A percentile compares a stretch with the other conserved stretches of the same genome.
Evolutionary conservation across 192 early-diverging fungal species (phyloP).

Genomic region (Entomortierella chlamydospora): DNA sequence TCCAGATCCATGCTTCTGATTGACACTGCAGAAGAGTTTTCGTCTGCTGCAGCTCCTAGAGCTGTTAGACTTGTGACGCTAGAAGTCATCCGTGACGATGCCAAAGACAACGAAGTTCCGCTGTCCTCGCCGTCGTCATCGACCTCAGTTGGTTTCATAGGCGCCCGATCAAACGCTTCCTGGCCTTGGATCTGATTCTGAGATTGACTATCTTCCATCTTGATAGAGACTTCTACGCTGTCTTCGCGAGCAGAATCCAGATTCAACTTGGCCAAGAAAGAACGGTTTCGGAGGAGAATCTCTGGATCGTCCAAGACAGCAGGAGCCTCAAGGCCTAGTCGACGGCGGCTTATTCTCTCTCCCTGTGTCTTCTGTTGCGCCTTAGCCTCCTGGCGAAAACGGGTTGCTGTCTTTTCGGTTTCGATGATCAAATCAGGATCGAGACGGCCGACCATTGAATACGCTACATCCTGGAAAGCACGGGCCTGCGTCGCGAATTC

Average conservation of each 20-base stretch:
- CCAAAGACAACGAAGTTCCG: slow-evolving; percentile 29
- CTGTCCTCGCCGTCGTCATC: slow-evolving; percentile 19
- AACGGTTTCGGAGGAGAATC: slow-evolving; percentile 27
- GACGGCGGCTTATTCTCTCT: slow-evolving; percentile 39
- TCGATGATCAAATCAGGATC: slow-evolving; percentile 44
- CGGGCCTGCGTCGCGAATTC: slow-evolving; percentile 14
- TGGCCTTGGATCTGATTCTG: background rate
- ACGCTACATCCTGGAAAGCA: slow-evolving; percentile 37
- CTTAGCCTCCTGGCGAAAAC: slow-evolving; percentile 45
- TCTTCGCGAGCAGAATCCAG: slow-evolving; percentile 12
- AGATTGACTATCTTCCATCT: slow-evolving; percentile 5
- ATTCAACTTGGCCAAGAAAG: background rate
- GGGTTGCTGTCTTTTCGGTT: slow-evolving; percentile 39
- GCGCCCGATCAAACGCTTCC: background rate
- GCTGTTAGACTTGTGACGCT: slow-evolving; percentile 3
- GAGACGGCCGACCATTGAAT: slow-evolving; percentile 36
- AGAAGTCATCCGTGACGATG: slow-evolving; percentile 5
- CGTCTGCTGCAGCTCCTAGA: background rate
- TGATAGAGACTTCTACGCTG: slow-evolving; percentile 5
- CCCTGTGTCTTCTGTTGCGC: slow-evolving; percentile 22
- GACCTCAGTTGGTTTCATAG: background rate
- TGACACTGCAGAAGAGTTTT: background rate
- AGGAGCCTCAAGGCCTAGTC: slow-evolving; percentile 39
- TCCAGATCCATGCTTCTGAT: slow-evolving; percentile 5
- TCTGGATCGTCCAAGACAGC: slow-evolving; percentile 47